Conservation (phyloP, 129 eudicot species). For the Saposhnikovia divaricata region DNA sequence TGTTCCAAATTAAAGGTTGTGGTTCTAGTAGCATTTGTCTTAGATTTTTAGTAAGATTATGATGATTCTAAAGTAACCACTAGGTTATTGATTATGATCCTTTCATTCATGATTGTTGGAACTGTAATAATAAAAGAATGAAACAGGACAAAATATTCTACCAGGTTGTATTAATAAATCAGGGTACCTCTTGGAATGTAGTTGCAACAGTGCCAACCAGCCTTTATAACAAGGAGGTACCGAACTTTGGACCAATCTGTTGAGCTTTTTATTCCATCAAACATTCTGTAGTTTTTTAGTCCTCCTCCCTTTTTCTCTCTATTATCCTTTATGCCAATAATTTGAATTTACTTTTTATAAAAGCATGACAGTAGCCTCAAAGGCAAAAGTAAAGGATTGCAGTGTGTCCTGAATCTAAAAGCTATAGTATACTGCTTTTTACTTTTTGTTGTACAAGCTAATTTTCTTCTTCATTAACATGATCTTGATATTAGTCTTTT, state of each 20-base stretch:
- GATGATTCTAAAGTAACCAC: neutral
- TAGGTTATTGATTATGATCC: neutral
- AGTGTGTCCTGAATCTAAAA: constrained; percentile 32
- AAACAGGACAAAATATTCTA: constrained; percentile 4
- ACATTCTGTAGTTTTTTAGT: neutral
- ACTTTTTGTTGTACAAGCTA: constrained; percentile 32
- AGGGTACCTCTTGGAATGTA: neutral
- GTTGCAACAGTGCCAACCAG: neutral
- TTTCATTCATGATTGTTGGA: neutral
- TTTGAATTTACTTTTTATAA: constrained; percentile 9
- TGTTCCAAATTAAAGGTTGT: neutral
- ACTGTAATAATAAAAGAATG: neutral
- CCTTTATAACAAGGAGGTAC: neutral
- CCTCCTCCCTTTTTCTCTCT: neutral
- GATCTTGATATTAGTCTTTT: constrained; percentile 16
- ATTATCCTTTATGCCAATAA: constrained; percentile 12
- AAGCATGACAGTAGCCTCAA: constrained; percentile 8
- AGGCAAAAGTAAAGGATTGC: constrained; percentile 19
- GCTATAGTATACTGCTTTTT: constrained; percentile 40
- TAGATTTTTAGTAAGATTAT: neutral
- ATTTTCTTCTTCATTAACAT: constrained; percentile 31
- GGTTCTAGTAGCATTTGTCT: neutral
- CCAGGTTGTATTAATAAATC: neutral
- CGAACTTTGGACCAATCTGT: neutral
- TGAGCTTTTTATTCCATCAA: neutral